Percentiles rank a stretch among this genome's conserved stretches.
These are phyloP conservation scores for Aureobasidium pullulans DNA, from an alignment of 2,329 filamentous ascomycete genomes.

Conservation along the genomic window DNA sequence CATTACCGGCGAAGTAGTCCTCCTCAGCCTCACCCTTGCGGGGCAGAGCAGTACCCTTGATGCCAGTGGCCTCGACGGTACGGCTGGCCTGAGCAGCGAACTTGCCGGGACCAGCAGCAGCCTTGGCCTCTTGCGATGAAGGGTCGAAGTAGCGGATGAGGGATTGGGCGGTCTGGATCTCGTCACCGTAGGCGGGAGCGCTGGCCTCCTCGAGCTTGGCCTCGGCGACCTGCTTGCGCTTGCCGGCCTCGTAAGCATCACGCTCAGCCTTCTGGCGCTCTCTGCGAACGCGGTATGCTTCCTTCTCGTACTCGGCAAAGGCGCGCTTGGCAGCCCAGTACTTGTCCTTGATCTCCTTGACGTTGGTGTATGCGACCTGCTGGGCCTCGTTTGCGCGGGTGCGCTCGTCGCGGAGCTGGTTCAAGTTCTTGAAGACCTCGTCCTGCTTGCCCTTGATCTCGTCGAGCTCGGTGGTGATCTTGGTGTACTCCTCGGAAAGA, in stretches of 20 bases:
- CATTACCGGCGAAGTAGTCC: constrained; percentile 66
- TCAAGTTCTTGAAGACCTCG: constrained; percentile 80
- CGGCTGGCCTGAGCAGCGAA: constrained; percentile 73
- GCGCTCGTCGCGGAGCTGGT: constrained; percentile 75
- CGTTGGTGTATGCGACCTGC: constrained; percentile 73
- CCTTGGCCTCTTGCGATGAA: constrained; percentile 54
- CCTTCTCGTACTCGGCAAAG: constrained; percentile 74
- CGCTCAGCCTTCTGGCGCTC: constrained; percentile 79
- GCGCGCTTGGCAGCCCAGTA: constrained; percentile 79
- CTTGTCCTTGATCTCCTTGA: constrained; percentile 82
- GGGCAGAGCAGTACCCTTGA: constrained; percentile 77
- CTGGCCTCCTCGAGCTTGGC: constrained; percentile 73
- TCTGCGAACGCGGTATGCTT: constrained; percentile 66
- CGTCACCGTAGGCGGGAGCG: constrained; percentile 81
- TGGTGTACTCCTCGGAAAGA: constrained; percentile 76
- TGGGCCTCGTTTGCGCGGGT: constrained; percentile 77
- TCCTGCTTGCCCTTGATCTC: constrained; percentile 88
- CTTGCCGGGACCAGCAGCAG: constrained; percentile 54
- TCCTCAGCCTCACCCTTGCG: constrained; percentile 75
- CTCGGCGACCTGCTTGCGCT: constrained; percentile 68
- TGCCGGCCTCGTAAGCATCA: constrained; percentile 62
- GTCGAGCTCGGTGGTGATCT: constrained; percentile 82
- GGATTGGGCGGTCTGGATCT: constrained; percentile 82
- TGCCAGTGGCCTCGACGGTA: constrained; percentile 72
- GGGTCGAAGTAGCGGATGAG: constrained; percentile 91